phyloP scores from a whole-genome alignment of 805 yeast species.

The Starmerella bombi region DNA sequence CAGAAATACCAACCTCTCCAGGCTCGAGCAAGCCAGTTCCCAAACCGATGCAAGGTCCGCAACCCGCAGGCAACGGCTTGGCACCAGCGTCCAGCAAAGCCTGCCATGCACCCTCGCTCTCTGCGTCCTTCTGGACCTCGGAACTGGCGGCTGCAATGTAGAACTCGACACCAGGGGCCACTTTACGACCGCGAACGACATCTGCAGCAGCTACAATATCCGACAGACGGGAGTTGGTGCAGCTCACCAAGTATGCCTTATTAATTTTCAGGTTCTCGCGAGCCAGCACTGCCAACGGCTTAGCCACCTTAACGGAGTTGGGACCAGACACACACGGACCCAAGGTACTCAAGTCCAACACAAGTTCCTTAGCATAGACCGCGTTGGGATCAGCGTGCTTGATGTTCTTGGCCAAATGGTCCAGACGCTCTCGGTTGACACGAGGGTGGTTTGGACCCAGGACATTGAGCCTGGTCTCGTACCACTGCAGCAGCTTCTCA shows the following conservation, averaged over 20 bases:
- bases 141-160: conserved; percentile 97
- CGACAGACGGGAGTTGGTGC: conserved; percentile 87
- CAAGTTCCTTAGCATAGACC: conserved; percentile 73
- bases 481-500: conserved; percentile 60
- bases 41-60: conserved; percentile 98
- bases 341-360: conserved; percentile 63
- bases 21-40: conserved; percentile 88
- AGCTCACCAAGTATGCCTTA: conserved; percentile 94
- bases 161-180: conserved; percentile 83
- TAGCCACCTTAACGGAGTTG: conserved; percentile 87
- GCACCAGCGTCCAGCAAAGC: conserved; percentile 85
- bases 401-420: conserved; percentile 35
- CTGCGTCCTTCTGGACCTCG: conserved; percentile 86
- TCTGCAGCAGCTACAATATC: conserved; percentile 93
- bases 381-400: conserved; percentile 61
- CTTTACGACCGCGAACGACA: conserved; percentile 65
- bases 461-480: conserved; percentile 44
- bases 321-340: conserved; percentile 93
- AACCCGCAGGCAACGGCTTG: conserved; percentile 90
- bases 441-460: conserved; percentile 73
- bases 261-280: conserved; percentile 61
- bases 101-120: conserved; percentile 84
- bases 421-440: conserved; percentile 49
- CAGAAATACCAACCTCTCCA: conserved; percentile 97
- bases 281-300: conserved; percentile 61